These are phyloP conservation scores for Blastomyces percursus DNA, from an alignment of 2,329 filamentous ascomycete genomes.

Conservation along the genomic window DNA sequence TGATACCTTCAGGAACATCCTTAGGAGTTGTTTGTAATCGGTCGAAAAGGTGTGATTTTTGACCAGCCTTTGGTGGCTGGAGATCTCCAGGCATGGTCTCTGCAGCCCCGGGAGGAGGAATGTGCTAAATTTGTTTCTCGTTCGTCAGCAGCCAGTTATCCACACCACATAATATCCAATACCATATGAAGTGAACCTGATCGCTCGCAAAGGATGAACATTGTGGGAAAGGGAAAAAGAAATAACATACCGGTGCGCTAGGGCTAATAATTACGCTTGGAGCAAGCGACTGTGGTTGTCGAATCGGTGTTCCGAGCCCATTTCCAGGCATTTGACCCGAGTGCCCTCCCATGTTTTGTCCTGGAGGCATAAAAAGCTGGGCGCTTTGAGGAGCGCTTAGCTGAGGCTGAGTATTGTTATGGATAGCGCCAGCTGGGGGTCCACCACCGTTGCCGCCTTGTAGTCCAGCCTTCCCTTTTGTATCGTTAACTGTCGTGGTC, in stretches of 20 bases:
- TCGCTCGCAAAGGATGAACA: not conserved
- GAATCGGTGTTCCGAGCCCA: conserved; percentile 50
- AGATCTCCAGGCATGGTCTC: conserved; percentile 98
- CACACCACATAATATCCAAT: not conserved
- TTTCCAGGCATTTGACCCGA: conserved; percentile 33
- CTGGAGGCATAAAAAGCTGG: conserved; percentile 31
- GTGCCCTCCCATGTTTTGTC: conserved; percentile 21
- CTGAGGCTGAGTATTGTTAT: conserved; percentile 20
- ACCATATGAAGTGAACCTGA: not conserved
- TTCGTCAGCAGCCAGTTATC: not conserved
- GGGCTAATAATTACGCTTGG: conserved; percentile 92
- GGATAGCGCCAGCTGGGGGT: conserved; percentile 17
- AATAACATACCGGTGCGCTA: conserved; percentile 66
- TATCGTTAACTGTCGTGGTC: conserved; percentile 73
- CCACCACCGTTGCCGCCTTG: conserved; percentile 27
- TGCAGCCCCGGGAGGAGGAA: conserved; percentile 81
- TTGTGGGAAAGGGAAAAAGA: not conserved
- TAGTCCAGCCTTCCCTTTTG: conserved; percentile 62
- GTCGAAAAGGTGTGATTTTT: conserved; percentile 82
- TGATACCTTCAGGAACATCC: conserved; percentile 87
- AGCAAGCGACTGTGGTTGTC: conserved; percentile 53
- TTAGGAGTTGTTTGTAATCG: conserved; percentile 87
- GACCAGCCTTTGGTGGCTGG: conserved; percentile 79
- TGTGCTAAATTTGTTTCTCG: conserved; percentile 53
- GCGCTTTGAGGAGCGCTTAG: conserved; percentile 22